Evolutionary conservation across 768 basidiomycete genomes (phyloP).

Genomic region (Leccinellum albellum): DNA sequence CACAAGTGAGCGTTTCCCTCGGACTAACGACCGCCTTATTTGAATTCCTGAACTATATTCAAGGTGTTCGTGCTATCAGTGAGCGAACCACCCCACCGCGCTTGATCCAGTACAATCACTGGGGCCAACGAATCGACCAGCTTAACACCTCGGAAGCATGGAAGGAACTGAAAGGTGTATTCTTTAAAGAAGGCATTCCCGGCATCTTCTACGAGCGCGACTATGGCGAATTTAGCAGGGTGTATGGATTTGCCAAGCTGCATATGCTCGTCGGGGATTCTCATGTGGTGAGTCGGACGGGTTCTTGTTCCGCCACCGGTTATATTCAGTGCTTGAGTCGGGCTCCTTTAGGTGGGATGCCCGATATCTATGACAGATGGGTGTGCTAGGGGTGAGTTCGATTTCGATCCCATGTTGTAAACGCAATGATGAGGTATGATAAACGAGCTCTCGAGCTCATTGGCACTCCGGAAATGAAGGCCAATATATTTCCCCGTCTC

Average conservation of each 20-base stretch:
- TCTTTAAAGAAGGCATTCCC: conserved; percentile 64
- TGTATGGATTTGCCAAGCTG: conserved; percentile 64
- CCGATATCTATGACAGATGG: conserved; percentile 82
- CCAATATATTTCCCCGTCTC: conserved; percentile 54
- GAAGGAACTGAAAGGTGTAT: conserved; percentile 59
- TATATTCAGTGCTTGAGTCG: neutral
- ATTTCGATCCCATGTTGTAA: neutral
- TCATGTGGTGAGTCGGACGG: conserved; percentile 45
- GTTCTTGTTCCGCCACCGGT: neutral
- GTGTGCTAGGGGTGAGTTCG: conserved; percentile 49
- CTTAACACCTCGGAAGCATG: conserved; percentile 73
- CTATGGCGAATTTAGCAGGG: conserved; percentile 56
- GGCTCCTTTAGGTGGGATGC: conserved; percentile 52
- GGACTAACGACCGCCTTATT: neutral
- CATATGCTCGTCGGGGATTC: conserved; percentile 60
- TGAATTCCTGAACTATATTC: neutral
- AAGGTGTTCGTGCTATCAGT: conserved; percentile 53
- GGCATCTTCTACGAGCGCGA: conserved; percentile 66
- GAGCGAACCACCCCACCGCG: conserved; percentile 44
- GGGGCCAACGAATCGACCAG: conserved; percentile 61
- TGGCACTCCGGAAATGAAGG: conserved; percentile 58
- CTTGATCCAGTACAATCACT: conserved; percentile 70
- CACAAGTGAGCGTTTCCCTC: conserved; percentile 38
- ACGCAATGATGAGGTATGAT: neutral
- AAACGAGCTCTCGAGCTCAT: conserved; percentile 56